A percentile compares a stretch with the other conserved stretches of the same genome.
phyloP scores from a whole-genome alignment of 345 rosid genomes.

The Lepidium didymum region DNA sequence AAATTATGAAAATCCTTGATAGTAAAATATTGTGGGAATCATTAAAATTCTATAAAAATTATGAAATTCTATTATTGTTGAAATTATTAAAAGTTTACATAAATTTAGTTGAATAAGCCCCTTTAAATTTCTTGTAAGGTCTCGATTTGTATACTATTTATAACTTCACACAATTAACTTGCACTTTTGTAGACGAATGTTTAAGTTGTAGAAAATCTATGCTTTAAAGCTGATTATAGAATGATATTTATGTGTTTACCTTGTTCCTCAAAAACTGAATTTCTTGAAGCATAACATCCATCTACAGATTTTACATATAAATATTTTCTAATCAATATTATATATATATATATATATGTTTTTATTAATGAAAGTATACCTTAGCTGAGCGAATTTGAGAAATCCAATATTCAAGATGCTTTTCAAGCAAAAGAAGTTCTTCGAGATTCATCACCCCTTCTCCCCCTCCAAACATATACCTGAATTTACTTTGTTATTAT shows the following conservation, averaged over 20 bases:
- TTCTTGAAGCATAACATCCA: constrained; percentile 76
- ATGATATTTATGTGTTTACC: constrained; percentile 32
- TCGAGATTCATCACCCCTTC: constrained; percentile 57
- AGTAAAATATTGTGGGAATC: too few species aligned
- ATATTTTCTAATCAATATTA: not conserved
- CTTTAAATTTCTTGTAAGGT: too few species aligned
- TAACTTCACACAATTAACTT: too few species aligned
- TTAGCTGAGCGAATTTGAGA: constrained; percentile 72
- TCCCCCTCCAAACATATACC: constrained; percentile 84
- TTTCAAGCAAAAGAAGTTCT: constrained; percentile 70
- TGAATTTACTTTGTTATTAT: constrained; percentile 8
- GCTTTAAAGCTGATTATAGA: not conserved
- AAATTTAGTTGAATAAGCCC: too few species aligned
- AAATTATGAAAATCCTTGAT: too few species aligned
- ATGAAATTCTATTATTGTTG: too few species aligned
- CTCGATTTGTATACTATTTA: too few species aligned
- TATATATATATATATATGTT: not conserved
- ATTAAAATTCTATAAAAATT: too few species aligned
- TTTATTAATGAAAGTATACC: constrained; percentile 34
- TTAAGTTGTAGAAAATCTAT: too few species aligned
- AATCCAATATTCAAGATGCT: constrained; percentile 84
- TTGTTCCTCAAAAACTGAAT: constrained; percentile 70
- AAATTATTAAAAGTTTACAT: too few species aligned
- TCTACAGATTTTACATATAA: constrained; percentile 32
- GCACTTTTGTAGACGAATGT: too few species aligned